A percentile compares a stretch with the other conserved stretches of the same genome.
These are phyloP conservation scores for Pisolithus thermaeus DNA, from an alignment of 1,284 basidiomycete species.

Conservation along the genomic window DNA sequence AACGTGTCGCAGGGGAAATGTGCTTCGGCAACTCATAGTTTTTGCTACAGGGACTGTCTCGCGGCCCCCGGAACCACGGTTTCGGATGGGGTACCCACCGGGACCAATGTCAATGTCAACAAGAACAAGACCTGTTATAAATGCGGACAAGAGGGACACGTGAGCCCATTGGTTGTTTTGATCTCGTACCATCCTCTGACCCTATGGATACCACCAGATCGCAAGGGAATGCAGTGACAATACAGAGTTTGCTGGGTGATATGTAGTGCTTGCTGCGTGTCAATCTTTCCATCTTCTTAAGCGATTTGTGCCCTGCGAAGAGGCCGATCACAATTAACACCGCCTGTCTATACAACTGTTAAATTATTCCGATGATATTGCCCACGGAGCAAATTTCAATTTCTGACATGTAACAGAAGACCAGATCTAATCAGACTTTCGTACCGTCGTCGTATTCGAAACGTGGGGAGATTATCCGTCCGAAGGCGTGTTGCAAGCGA, in stretches of 20 bases:
- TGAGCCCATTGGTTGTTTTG: constrained; percentile 30
- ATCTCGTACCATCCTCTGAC: constrained; percentile 2
- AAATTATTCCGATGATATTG: constrained; percentile 2
- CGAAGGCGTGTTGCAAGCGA: background rate
- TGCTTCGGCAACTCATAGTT: constrained; percentile 2
- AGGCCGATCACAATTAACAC: background rate
- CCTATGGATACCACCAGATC: constrained; percentile 43
- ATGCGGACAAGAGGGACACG: constrained; percentile 81
- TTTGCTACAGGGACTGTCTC: constrained; percentile 62
- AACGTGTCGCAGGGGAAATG: background rate
- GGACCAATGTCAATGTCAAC: constrained; percentile 38
- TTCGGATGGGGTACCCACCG: constrained; percentile 38
- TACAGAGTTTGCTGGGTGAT: constrained; percentile 39
- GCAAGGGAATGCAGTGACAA: constrained; percentile 74
- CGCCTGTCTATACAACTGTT: background rate
- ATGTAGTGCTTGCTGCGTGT: background rate
- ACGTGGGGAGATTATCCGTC: background rate
- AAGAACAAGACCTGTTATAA: constrained; percentile 81
- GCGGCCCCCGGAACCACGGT: constrained; percentile 58
- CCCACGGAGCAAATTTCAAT: background rate
- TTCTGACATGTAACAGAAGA: background rate
- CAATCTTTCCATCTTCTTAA: background rate
- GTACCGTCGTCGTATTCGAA: no score
- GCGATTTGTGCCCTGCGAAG: background rate
- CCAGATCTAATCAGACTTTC: background rate